phyloP scores from a whole-genome alignment of 2,329 filamentous ascomycete species.

The Aspergillus floridensis region DNA sequence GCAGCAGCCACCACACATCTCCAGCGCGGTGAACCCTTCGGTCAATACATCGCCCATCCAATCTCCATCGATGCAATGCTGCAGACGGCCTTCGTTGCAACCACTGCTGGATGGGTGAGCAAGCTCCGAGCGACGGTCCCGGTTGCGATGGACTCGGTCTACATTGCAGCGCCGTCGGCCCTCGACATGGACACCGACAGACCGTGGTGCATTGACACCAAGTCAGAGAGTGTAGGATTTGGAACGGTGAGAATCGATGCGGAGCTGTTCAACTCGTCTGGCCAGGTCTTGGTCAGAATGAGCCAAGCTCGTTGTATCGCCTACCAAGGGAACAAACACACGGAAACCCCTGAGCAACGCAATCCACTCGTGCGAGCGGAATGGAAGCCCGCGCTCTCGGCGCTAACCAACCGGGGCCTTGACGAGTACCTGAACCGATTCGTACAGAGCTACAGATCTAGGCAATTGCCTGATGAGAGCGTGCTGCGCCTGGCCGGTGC shows the following conservation, averaged over 20 bases:
- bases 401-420: background rate
- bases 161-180: background rate
- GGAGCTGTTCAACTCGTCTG: background rate
- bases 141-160: background rate
- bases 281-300: background rate
- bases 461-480: background rate
- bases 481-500: background rate
- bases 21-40: background rate
- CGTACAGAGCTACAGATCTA: background rate
- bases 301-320: background rate
- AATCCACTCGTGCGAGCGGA: background rate
- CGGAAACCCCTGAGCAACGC: background rate
- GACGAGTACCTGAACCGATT: background rate
- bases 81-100: background rate
- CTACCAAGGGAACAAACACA: background rate
- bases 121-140: background rate
- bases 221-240: background rate
- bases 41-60: background rate
- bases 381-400: slow-evolving; percentile 7
- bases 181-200: background rate
- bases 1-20: background rate
- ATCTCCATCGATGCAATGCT: background rate
- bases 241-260: background rate
- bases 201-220: background rate
- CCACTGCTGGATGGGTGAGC: background rate